Conservation (phyloP, 768 basidiomycete genomes). For the Mrakia hoshinonis region DNA sequence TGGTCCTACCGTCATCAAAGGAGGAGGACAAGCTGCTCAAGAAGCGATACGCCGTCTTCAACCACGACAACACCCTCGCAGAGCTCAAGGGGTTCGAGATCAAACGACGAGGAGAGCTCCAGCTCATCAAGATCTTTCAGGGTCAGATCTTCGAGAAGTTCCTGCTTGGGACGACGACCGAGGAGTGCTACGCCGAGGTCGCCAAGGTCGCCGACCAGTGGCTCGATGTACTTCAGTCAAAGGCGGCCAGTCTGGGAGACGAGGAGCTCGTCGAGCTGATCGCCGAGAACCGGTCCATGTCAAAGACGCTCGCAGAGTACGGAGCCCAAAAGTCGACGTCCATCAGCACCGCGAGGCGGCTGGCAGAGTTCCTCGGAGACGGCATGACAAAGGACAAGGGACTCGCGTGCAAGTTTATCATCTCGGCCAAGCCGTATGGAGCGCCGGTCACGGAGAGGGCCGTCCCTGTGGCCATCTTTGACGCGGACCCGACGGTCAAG, state of each 20-base stretch:
- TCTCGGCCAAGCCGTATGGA: conserved; percentile 82
- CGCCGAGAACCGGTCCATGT: conserved; percentile 97
- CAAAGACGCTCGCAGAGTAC: conserved; percentile 90
- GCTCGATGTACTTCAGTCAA: conserved; percentile 88
- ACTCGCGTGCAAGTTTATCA: conserved; percentile 96
- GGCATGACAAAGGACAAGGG: conserved; percentile 99
- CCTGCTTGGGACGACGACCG: conserved; percentile 79
- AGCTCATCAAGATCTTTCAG: conserved; percentile 99
- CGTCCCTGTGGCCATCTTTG: conserved; percentile 94
- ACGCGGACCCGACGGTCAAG: conserved; percentile 85
- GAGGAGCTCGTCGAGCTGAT: conserved; percentile 95
- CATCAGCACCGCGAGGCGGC: conserved; percentile 86
- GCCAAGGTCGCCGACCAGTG: conserved; percentile 90
- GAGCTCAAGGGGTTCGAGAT: conserved; percentile 99
- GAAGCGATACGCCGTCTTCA: conserved; percentile 98
- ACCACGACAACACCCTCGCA: conserved; percentile 92
- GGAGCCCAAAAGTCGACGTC: conserved; percentile 95
- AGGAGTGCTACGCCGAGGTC: conserved; percentile 91
- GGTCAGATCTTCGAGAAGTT: conserved; percentile 97
- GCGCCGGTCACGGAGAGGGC: conserved; percentile 96
- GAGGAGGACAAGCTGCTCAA: conserved; percentile 98
- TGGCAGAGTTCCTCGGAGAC: conserved; percentile 93
- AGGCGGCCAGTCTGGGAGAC: conserved; percentile 72
- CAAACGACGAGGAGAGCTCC: conserved; percentile 91
- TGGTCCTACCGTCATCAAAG: conserved; percentile 98